Evolutionary conservation across 2,329 filamentous ascomycete species (phyloP).

Genomic region (Aspergillus sergii): DNA sequence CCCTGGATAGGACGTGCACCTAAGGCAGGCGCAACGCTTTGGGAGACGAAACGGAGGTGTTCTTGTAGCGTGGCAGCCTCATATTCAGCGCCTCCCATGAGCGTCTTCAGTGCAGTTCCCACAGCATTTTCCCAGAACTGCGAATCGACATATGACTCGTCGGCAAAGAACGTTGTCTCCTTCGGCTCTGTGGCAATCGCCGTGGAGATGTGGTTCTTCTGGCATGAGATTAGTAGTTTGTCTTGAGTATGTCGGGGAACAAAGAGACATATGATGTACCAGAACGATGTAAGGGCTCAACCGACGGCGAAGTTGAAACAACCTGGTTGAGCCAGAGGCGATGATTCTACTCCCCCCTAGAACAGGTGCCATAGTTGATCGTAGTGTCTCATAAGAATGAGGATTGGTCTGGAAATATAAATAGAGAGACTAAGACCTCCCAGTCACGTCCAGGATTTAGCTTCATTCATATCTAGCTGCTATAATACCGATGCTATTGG

Average conservation of each 20-base stretch:
- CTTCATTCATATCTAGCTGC: background rate
- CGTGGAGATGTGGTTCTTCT: background rate
- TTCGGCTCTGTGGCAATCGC: background rate
- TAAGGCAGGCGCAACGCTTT: background rate
- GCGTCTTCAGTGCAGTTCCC: background rate
- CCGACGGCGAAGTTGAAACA: background rate
- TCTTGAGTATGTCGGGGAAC: background rate
- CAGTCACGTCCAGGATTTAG: background rate
- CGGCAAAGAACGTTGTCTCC: background rate
- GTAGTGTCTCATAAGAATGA: background rate
- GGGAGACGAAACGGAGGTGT: background rate
- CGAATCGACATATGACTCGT: too few relatives aligned
- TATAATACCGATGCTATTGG: background rate
- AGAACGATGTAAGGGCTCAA: background rate
- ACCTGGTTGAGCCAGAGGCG: background rate
- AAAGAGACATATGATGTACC: background rate
- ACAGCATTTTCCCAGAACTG: background rate
- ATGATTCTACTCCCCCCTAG: background rate
- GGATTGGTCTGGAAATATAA: background rate
- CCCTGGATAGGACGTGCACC: background rate
- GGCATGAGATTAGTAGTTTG: background rate
- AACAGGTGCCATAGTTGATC: background rate
- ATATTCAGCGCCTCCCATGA: constrained; percentile 1
- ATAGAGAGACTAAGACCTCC: background rate
- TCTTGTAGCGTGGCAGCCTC: background rate